Evolutionary conservation across 805 yeast species (phyloP).

Genomic region (Torulaspora delbrueckii): DNA sequence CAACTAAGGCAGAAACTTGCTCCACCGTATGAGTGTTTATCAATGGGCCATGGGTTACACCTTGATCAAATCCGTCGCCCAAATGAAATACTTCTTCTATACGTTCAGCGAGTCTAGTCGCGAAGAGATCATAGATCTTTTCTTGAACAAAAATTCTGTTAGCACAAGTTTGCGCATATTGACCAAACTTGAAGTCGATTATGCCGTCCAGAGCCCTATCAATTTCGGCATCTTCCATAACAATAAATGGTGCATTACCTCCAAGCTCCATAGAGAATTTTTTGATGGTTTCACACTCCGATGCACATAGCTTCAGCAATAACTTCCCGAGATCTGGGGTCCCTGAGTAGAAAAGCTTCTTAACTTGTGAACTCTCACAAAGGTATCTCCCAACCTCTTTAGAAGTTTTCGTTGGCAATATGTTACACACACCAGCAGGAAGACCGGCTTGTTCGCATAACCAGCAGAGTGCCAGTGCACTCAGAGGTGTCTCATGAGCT

Average conservation of each 20-base stretch:
- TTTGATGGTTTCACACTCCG: conserved; percentile 62
- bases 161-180: conserved; percentile 90
- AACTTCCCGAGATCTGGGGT: conserved; percentile 79
- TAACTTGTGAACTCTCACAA: conserved; percentile 60
- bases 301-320: conserved; percentile 64
- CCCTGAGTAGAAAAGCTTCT: conserved; percentile 84
- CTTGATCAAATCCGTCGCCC: conserved; percentile 74
- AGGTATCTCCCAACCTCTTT: conserved; percentile 67
- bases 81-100: conserved; percentile 51
- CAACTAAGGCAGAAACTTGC: conserved; percentile 58
- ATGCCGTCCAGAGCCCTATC: conserved; percentile 59
- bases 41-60: conserved; percentile 68
- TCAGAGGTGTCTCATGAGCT: conserved; percentile 81
- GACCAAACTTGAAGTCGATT: conserved; percentile 72
- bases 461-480: conserved; percentile 63
- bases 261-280: conserved; percentile 81
- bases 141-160: conserved; percentile 80
- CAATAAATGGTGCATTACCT: conserved; percentile 84
- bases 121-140: conserved; percentile 60
- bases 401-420: conserved; percentile 68
- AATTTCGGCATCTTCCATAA: conserved; percentile 69
- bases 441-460: conserved; percentile 70
- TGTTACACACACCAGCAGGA: conserved; percentile 76
- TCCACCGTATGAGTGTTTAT: conserved; percentile 60
- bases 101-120: conserved; percentile 49